Base-by-base conservation (phyloP, 768 basidiomycete genomes). In the Mycena pura region DNA sequence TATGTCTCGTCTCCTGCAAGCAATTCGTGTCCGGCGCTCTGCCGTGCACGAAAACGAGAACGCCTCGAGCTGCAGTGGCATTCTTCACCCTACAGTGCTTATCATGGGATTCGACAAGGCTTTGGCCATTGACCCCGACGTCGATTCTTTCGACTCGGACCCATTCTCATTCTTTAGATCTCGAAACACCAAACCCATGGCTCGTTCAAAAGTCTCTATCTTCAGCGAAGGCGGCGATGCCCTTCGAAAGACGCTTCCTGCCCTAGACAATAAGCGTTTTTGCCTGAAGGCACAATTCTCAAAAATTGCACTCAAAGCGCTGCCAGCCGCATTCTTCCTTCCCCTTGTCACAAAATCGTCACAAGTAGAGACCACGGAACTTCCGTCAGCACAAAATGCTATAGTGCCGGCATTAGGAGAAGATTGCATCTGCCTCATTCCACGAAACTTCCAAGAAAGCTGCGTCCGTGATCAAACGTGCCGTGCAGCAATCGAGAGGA, bases 21-120 rank as follows among this genome's bases (percentile, higher is more conserved):
- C 51, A 53, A 40, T 55, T 29, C 51, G 60, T 9, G 40, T 29
- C 28, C 28, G 52, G 32, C 49, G 39, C 32, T 36, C 32, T n/a
- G 22, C 19, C 44, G 29, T 24, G 15, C 28, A 22, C 45, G 39
- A 58, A 36, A 48, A 49, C 39, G 21, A 46, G 27, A 39, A 38
- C 39, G 27, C 46, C 46, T 47, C 28, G 46, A 47, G 32, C 29
- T 32, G 28, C 46, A 32, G 46, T 6, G 28, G 46, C 28, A 32
- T 47, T 47, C 46, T 47, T 47, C 29, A 47, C 46, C 46, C 46
- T 4, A 47, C 46, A 47, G 46, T 47, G 28, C 46, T 47, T 32
- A 31, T 47, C 29, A 47, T 47, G 46, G 46, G 46, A 47, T 47
- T 47, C 28, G 46, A 47, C 46, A 32, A 47, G 29, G 28, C 32